These are phyloP conservation scores for Physcomitrium patens DNA, from an alignment of 225 moss, liverwort and hornwort species.

Conservation along the genomic window DNA sequence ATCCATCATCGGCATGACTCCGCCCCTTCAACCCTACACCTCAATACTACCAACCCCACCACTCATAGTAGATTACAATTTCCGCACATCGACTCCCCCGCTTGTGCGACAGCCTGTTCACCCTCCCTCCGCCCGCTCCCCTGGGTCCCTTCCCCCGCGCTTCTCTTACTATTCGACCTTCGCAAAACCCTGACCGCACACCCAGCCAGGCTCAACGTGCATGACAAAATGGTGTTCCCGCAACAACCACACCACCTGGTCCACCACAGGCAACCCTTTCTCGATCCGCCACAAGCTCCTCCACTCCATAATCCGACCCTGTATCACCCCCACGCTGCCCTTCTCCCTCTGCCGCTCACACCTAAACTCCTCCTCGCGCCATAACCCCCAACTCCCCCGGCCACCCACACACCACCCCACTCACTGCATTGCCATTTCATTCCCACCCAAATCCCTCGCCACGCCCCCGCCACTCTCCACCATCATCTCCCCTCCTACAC, in stretches of 20 bases:
- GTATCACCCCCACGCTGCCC: not conserved
- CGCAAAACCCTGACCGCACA: conserved; percentile 21
- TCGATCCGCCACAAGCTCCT: conserved; percentile 52
- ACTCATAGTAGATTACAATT: conserved; percentile 26
- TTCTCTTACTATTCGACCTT: conserved; percentile 17
- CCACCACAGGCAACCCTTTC: conserved; percentile 42
- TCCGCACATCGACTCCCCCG: no score
- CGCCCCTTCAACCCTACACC: conserved; percentile 24
- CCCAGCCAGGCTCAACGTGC: conserved; percentile 63
- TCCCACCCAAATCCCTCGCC: not conserved
- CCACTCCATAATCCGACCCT: conserved; percentile 42
- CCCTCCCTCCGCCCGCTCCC: not conserved
- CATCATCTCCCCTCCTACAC: conserved; percentile 9
- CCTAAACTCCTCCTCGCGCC: not conserved
- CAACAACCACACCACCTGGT: conserved; percentile 60
- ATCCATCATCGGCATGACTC: conserved; percentile 40
- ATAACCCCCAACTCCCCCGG: not conserved
- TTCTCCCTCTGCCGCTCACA: not conserved
- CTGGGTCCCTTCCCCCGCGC: conserved; percentile 3
- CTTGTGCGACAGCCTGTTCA: not conserved
- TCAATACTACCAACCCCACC: conserved; percentile 28
- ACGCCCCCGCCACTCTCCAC: no score
- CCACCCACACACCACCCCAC: conserved; percentile 22
- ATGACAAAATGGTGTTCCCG: conserved; percentile 60
- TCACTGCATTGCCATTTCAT: conserved; percentile 19